Evolutionary conservation across 176 grass and related monocot species (phyloP), one percentile per base, ranked within the genome.

Genomic region (Chrysopogon serrulatus): DNA sequence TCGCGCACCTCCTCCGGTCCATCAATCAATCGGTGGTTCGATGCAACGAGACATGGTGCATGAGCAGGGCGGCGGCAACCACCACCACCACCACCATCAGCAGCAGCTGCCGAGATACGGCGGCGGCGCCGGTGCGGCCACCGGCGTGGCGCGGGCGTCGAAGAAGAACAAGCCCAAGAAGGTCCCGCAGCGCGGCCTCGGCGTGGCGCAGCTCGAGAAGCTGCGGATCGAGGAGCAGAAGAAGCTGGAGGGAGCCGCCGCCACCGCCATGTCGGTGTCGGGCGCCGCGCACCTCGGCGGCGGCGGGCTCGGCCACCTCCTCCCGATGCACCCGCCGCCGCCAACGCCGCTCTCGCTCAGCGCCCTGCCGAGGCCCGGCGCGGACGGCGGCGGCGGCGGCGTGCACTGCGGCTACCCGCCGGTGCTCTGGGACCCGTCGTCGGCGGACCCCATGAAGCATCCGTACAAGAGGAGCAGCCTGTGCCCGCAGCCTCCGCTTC

Each of bases 151-250:
- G 68, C 84, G 84, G 32, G 68, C 80, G 68, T 90, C 81, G 11
- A 92, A 87, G 82, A 92, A 90, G 85, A 92, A 77, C 78, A 92
- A 92, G 57, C 42, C 76, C 35, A 95, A 92, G 82, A 95, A 95
- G 83, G 66, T 90, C 28, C 93, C 93, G 40, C 93, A 95, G 85
- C 87, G 93, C 10, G 93, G 93, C 69, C 87, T 95, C 47, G 90
- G 93, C n/a, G 93, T 95, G 18, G 93, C 93, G 71, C 93, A 92
- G 80, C 87, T 95, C 74, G 93, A 95, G 93, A 95, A 89, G 82
- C 86, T 95, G 51, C 90, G 93, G 39, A 79, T 95, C 49, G 93
- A 95, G 80, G 93, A 92, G 85, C 93, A 92, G 90, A 85, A 91
- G 61, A 95, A 95, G 74, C 83, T 82, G 75, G 83, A 82, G 24